Conservation (phyloP, 148 eudicot genomes). For the Chenopodium album region DNA sequence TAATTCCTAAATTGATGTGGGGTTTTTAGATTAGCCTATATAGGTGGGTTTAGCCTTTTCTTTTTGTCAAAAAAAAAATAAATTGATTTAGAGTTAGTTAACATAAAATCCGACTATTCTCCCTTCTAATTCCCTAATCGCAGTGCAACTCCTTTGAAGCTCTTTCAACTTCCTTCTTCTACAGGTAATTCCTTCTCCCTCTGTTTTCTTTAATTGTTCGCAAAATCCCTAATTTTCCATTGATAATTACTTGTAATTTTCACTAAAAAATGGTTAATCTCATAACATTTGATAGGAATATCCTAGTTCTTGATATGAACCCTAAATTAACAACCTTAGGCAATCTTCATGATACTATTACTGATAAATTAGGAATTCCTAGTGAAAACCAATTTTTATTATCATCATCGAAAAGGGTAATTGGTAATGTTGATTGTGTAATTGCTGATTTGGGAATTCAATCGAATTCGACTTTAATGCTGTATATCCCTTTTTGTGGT, state of each 20-base stretch:
- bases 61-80: no score
- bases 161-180: background rate
- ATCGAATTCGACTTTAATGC: slow-evolving; percentile 44
- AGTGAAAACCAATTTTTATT: slow-evolving; percentile 47
- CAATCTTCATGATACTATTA: slow-evolving; percentile 40
- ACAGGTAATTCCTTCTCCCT: slow-evolving; percentile 10
- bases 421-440: slow-evolving; percentile 23
- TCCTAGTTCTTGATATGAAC: slow-evolving; percentile 52
- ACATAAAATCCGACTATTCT: no score
- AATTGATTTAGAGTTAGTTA: no score
- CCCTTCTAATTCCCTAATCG: background rate
- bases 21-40: no score
- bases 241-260: slow-evolving; percentile 1
- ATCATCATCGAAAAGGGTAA: slow-evolving; percentile 43
- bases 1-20: no score
- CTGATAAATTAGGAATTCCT: slow-evolving; percentile 40
- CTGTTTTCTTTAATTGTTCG: background rate
- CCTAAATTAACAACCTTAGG: slow-evolving; percentile 52
- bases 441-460: slow-evolving; percentile 47
- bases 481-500: slow-evolving; percentile 50
- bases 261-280: slow-evolving; percentile 52
- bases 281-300: slow-evolving; percentile 40
- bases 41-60: no score
- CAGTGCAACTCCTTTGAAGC: background rate
- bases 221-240: background rate